phyloP scores from a whole-genome alignment of 257 asterid genomes.

The Solanum ahanhuiri region DNA sequence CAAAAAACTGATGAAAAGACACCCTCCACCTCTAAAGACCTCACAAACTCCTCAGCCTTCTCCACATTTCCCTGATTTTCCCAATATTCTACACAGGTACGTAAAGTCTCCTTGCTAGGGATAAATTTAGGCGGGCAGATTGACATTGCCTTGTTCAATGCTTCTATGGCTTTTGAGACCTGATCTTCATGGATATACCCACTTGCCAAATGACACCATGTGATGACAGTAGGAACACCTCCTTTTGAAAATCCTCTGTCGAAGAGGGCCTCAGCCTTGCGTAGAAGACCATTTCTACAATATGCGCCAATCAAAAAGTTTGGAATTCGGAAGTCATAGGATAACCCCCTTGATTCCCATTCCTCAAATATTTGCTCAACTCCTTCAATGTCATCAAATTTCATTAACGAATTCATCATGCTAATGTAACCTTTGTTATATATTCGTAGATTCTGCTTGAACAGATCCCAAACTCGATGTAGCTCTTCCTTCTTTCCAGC shows the following conservation, averaged over 20 bases:
- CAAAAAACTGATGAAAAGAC: conserved; percentile 4
- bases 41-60: conserved; percentile 33
- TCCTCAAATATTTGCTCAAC: conserved; percentile 42
- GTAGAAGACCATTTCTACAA: conserved; percentile 33
- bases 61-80: conserved; percentile 21
- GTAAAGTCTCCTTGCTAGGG: conserved; percentile 29
- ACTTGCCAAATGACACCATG: conserved; percentile 52
- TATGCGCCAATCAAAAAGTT: conserved; percentile 47
- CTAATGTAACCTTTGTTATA: conserved; percentile 36
- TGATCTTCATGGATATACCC: conserved; percentile 31
- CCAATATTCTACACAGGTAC: conserved; percentile 35
- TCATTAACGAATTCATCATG: conserved; percentile 47
- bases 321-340: conserved; percentile 49
- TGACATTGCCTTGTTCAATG: conserved; percentile 47
- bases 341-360: conserved; percentile 43
- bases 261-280: conserved; percentile 43
- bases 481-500: conserved; percentile 40
- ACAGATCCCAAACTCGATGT: conserved; percentile 35
- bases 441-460: conserved; percentile 24
- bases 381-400: conserved; percentile 38
- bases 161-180: conserved; percentile 29
- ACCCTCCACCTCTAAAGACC: conserved; percentile 13
- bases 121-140: conserved; percentile 22
- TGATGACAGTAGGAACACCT: conserved; percentile 25
- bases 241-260: conserved; percentile 30